Percentiles rank a stretch among this genome's conserved stretches.
Evolutionary conservation across 2,329 filamentous ascomycete genomes (phyloP).

Genomic region (Pyrenophora tritici-repentis): DNA sequence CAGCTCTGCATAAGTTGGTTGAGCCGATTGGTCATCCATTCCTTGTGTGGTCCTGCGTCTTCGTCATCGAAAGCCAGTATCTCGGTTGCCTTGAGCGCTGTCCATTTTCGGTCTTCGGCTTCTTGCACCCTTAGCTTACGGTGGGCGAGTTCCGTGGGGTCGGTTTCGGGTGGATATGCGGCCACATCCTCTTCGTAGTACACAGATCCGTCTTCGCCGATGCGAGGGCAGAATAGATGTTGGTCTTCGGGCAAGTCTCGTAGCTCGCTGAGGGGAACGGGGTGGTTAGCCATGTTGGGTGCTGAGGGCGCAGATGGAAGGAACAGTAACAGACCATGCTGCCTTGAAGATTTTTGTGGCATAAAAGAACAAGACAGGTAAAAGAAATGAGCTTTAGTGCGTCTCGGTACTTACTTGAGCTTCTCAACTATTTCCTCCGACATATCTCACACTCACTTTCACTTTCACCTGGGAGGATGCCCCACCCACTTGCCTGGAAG

Average conservation of each 20-base stretch:
- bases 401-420: conserved; percentile 37
- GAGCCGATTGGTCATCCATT: conserved; percentile 49
- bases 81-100: conserved; percentile 50
- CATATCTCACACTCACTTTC: conserved; percentile 14
- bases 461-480: conserved; percentile 5
- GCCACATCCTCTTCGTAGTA: conserved; percentile 55
- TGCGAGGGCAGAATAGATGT: conserved; percentile 57
- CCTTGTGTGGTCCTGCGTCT: conserved; percentile 51
- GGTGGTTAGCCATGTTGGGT: conserved; percentile 27
- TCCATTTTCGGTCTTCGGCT: conserved; percentile 48
- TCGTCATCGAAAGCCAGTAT: conserved; percentile 56
- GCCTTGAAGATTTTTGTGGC: neutral
- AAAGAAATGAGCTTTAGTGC: neutral
- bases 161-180: conserved; percentile 36
- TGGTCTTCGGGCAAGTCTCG: conserved; percentile 44
- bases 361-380: neutral
- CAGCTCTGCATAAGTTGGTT: conserved; percentile 52
- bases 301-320: neutral
- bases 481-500: conserved; percentile 6
- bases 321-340: neutral
- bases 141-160: conserved; percentile 30
- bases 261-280: conserved; percentile 40
- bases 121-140: conserved; percentile 43
- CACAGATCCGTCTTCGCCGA: conserved; percentile 38
- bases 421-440: conserved; percentile 44